phyloP scores from a whole-genome alignment of 345 rosid genomes.

The Pistacia integerrima region DNA sequence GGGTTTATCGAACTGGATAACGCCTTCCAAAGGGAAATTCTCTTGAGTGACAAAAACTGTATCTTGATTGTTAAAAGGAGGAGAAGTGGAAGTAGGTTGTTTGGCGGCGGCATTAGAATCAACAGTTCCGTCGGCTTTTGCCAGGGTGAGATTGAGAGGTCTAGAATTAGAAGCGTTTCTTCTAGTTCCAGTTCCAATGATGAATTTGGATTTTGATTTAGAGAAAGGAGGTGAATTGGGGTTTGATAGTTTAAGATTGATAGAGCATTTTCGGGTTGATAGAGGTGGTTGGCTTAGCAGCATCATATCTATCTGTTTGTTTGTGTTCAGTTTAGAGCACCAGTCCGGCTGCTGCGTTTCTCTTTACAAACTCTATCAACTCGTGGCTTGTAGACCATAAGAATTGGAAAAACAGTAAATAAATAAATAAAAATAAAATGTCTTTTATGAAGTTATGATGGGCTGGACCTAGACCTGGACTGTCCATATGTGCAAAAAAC shows the following conservation, averaged over 20 bases:
- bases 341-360: neutral
- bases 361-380: no score
- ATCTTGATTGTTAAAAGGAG: conserved; percentile 32
- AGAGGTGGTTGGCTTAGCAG: conserved; percentile 54
- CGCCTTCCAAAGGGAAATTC: conserved; percentile 82
- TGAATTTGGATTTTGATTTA: conserved; percentile 28
- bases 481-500: no score
- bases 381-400: no score
- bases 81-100: conserved; percentile 32
- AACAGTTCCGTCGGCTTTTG: conserved; percentile 62
- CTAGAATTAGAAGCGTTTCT: conserved; percentile 14
- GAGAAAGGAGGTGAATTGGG: conserved; percentile 35
- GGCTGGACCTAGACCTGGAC: no score
- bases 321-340: neutral
- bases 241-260: conserved; percentile 33
- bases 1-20: conserved; percentile 86
- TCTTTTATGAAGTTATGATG: no score
- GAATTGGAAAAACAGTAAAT: no score
- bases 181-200: conserved; percentile 18
- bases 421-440: no score
- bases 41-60: conserved; percentile 67
- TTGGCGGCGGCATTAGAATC: conserved; percentile 49
- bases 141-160: conserved; percentile 41
- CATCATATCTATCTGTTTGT: conserved; percentile 36
- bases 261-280: conserved; percentile 35